phyloP scores from a whole-genome alignment of 331 rosid genomes.

The Quercus lobata region DNA sequence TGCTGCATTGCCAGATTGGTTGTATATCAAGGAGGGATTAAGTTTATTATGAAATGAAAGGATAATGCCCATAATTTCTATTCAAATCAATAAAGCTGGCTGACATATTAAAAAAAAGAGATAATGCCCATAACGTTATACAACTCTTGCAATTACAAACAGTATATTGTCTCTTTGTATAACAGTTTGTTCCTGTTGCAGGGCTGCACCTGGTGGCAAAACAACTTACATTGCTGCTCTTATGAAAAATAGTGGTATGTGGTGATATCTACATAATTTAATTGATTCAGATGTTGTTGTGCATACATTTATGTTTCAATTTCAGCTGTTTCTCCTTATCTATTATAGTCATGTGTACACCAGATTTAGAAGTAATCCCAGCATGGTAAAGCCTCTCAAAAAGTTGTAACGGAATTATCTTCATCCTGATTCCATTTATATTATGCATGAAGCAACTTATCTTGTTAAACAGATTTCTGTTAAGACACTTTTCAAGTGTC shows the following conservation, averaged over 20 bases:
- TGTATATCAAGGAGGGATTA: too few relatives aligned
- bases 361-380: too few relatives aligned
- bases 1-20: too few relatives aligned
- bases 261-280: not conserved
- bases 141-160: not conserved
- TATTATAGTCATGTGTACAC: not conserved
- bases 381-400: too few relatives aligned
- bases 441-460: not conserved
- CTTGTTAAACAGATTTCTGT: not conserved
- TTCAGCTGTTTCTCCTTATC: not conserved
- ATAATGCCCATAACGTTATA: not conserved
- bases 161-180: not conserved
- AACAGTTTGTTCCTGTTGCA: slow-evolving; percentile 37
- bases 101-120: too few relatives aligned
- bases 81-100: too few relatives aligned
- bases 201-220: slow-evolving; percentile 99
- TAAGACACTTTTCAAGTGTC: not conserved
- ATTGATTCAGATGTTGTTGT: not conserved
- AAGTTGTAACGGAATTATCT: not conserved
- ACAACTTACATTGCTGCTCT: slow-evolving; percentile 95
- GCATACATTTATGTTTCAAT: not conserved
- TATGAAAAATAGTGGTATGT: slow-evolving; percentile 90
- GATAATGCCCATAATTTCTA: not conserved
- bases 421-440: not conserved
- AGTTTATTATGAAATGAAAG: not conserved